Percentiles rank a stretch among this genome's conserved stretches.
These are phyloP conservation scores for Scenedesmus sp. DNA, from an alignment of 163 green algal species.

Conservation along the genomic window DNA sequence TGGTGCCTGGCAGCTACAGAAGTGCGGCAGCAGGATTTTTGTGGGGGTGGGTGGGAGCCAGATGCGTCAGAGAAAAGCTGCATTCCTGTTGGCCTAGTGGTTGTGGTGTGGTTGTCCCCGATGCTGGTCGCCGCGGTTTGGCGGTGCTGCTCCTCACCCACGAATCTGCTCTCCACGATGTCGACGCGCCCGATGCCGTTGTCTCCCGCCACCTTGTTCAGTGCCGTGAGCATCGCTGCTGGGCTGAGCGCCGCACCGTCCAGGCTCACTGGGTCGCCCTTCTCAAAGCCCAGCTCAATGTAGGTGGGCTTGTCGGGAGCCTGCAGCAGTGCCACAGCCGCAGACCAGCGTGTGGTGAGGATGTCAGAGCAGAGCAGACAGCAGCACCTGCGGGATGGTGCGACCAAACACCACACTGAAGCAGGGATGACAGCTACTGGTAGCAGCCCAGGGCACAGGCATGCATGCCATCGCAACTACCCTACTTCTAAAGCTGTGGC, in stretches of 20 bases:
- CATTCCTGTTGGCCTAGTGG: background rate
- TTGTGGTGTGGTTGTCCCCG: background rate
- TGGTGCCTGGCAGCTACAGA: too few relatives aligned
- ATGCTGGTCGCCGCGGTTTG: background rate
- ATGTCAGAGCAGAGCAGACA: too few relatives aligned
- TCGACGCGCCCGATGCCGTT: constrained; percentile 95
- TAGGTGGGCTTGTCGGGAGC: constrained; percentile 93
- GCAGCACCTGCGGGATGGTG: too few relatives aligned
- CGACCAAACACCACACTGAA: too few relatives aligned
- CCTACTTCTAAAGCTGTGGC: too few relatives aligned
- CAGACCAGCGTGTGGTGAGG: background rate
- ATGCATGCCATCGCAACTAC: too few relatives aligned
- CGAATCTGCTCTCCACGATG: constrained; percentile 98
- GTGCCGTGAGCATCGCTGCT: constrained; percentile 89
- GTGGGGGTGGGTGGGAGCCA: too few relatives aligned
- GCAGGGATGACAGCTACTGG: too few relatives aligned
- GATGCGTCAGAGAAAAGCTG: too few relatives aligned
- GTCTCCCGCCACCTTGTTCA: constrained; percentile 91
- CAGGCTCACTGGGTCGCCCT: constrained; percentile 96
- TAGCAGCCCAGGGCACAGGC: too few relatives aligned
- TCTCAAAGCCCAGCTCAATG: constrained; percentile 97
- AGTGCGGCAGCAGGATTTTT: too few relatives aligned
- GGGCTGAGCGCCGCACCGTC: constrained; percentile 90
- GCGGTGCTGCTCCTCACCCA: constrained; percentile 72
- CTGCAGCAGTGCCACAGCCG: constrained; percentile 50